Evolutionary conservation across 192 early-diverging fungal species (phyloP), one percentile per base, ranked within the genome.

Genomic region (Haplosporangium gracile): DNA sequence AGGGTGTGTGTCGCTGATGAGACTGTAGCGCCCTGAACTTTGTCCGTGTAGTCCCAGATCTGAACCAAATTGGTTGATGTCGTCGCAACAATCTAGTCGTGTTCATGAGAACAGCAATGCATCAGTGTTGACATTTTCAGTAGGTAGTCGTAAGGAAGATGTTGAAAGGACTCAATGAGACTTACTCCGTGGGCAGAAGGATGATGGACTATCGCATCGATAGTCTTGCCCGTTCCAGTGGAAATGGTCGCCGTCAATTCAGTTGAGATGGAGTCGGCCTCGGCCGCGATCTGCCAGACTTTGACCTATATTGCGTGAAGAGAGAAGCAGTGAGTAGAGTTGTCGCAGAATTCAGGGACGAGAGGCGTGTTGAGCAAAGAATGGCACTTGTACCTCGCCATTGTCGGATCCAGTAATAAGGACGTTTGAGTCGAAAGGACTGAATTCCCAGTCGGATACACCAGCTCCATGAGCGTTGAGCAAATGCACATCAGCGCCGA

Each of bases 361-460:
- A 49, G 11, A 47, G n/a, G 29, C 15, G 10, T 24, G 39, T 13
- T 26, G 69, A 71, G 69, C 0, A 63, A 60, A 8, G 55, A 40
- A 1, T 10, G 18, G 34, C 1, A 20, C 36, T 18, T 20, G 39
- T 90, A 90, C 90, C 72, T 88, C 78, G 49, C 88, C 87, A 70
- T 90, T 88, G 60, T 92, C 91, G 9, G 78, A 85, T 45, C 85
- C 91, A 39, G 91, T 89, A 32, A 88, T 87, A 10, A 92, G 68
- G 22, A 81, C 26, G 26, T 85, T 55, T 8, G 85, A 45, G 73
- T 89, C 85, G 49, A 92, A 92, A 4, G 85, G 84, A 70, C 87
- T 89, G 42, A 92, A 92, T 20, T 80, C 73, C 91, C 91, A 92
- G 40, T 92, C 91, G 0, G 89, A 85, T 13, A 92, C 45, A 32